phyloP scores from a whole-genome alignment of 306 rosid species.

The Luffa aegyptiaca region DNA sequence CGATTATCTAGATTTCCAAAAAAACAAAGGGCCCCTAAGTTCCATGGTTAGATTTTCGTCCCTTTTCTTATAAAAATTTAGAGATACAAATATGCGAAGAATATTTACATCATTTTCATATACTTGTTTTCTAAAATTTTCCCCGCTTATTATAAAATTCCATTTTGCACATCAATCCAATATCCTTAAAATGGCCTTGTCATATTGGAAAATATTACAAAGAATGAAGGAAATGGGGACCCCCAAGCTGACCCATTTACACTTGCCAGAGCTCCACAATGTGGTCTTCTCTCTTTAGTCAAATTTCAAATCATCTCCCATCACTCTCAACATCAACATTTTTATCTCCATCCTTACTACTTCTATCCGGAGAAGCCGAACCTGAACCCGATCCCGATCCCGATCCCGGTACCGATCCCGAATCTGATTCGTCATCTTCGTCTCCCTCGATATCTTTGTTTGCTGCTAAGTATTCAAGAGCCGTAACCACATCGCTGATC shows the following conservation, averaged over 20 bases:
- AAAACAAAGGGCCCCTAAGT: too few relatives aligned
- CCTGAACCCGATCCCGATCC: background rate
- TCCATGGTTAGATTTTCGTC: too few relatives aligned
- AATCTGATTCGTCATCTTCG: background rate
- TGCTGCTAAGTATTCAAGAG: conserved; percentile 40
- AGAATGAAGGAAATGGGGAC: background rate
- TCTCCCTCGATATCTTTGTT: conserved; percentile 16
- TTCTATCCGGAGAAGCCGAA: conserved; percentile 14
- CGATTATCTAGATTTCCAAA: too few relatives aligned
- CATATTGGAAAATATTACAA: background rate
- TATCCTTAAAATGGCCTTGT: conserved; percentile 3
- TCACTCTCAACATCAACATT: background rate
- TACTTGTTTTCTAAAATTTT: background rate
- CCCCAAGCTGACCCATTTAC: background rate
- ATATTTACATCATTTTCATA: background rate
- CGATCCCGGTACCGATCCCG: background rate
- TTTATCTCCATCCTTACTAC: conserved; percentile 15
- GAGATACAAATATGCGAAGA: background rate
- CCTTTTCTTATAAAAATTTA: too few relatives aligned
- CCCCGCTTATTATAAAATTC: background rate
- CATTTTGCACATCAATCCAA: background rate
- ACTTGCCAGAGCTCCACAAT: background rate
- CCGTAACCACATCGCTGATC: conserved; percentile 80
- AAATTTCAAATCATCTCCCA: background rate
- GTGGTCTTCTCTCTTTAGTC: background rate